A percentile compares a stretch with the other conserved stretches of the same genome.
phyloP scores from a whole-genome alignment of 129 eudicot species.

The Silybum marianum region DNA sequence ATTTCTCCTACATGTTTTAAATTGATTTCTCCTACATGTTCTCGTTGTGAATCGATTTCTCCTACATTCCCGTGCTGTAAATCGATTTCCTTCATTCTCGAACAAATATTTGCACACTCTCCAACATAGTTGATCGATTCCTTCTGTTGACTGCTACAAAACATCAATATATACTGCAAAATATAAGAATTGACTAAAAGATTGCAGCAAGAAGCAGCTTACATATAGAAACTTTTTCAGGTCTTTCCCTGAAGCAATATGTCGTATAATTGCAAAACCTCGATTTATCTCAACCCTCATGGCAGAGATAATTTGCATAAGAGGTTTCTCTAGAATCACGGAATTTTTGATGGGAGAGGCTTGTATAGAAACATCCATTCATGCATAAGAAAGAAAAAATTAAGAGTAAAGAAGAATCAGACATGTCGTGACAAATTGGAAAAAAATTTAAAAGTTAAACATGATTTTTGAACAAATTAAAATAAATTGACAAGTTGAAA shows the following conservation, averaged over 20 bases:
- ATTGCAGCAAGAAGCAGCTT: slow-evolving; percentile 29
- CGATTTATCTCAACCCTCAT: slow-evolving; percentile 64
- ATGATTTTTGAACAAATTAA: too few species aligned
- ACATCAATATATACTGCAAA: too few species aligned
- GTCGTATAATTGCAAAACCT: slow-evolving; percentile 52
- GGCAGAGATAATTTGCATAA: slow-evolving; percentile 50
- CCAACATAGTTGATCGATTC: too few species aligned
- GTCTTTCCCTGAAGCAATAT: slow-evolving; percentile 80
- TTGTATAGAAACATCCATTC: slow-evolving; percentile 29
- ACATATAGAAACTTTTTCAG: slow-evolving; percentile 75
- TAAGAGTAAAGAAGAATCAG: neutral
- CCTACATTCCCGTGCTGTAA: too few species aligned
- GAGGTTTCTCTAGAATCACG: slow-evolving; percentile 71
- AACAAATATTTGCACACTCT: too few species aligned
- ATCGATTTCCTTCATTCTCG: too few species aligned
- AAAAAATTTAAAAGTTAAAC: neutral
- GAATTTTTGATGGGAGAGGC: slow-evolving; percentile 76
- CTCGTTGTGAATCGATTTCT: too few species aligned
- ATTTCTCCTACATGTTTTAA: too few species aligned
- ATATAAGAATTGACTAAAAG: neutral
- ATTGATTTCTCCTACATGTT: too few species aligned
- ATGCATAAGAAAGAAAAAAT: neutral
- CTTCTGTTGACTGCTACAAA: too few species aligned
- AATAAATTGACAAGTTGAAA: too few species aligned
- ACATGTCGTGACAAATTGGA: neutral